Evolutionary conservation across 2,329 filamentous ascomycete genomes (phyloP), one percentile per base, ranked within the genome.

Genomic region (Lasiodiplodia theobromae): DNA sequence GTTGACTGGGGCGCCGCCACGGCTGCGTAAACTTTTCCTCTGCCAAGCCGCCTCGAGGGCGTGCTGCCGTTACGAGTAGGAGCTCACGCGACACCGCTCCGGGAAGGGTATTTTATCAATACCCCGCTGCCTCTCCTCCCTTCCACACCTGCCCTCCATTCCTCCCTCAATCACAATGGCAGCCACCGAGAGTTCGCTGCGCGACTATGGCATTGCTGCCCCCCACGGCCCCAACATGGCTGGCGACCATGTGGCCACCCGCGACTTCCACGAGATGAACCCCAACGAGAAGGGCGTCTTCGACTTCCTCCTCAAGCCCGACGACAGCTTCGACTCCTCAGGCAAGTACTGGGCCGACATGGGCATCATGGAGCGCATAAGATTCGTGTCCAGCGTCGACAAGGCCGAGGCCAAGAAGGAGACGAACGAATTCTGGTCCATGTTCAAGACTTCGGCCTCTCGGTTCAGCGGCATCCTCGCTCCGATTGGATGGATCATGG

Each of bases 261-360:
- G 76, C 57, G 76, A 83, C 56, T 68, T 81, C 52, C 72, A 77
- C 73, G 73, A 78, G 72, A 90, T 90, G 87, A 86, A 84, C 71
- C 76, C 81, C 44, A 82, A 85, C 69, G 89, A 92, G 77, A 83
- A 84, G 71, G 84, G 83, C 52, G 86, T 90, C 74, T 97, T 97
- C 83, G 86, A 91, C 74, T 88, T 91, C 73, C 84, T 97, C 69
- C 91, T 96, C 68, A 91, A 92, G 67, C 95, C 95, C 2, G 92
- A 96, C 76, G 95, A 98, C 82, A 91, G 89, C 71, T 97, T 95
- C 82, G 92, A 91, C 68, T 81, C 86, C 67, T 88, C 94, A 23
- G 95, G 95, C 70, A 86, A 88, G 72, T 98, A 98, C 86, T 98
- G 94, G 94, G 95, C 94, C 40, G 95, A 97, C 77, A 84, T 98